Evolutionary conservation across 2,329 filamentous ascomycete genomes (phyloP), one percentile per base, ranked within the genome.

Genomic region (Diaporthe humulicola): DNA sequence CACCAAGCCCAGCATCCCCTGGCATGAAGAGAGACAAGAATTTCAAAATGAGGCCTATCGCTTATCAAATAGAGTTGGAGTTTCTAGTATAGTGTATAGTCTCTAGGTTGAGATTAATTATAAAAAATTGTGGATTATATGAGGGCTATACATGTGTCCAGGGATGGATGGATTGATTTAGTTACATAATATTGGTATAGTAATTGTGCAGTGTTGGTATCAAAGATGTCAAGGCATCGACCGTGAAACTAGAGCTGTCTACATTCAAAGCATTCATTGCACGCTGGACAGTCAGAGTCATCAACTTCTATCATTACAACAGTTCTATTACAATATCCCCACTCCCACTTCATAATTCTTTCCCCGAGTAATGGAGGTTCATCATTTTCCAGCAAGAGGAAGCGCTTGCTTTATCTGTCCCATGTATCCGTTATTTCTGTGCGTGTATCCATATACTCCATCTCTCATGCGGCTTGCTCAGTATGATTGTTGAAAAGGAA

Each of bases 381-480:
- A 50, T 60, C 57, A 56, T 58, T 60, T 30, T 12, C 36, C 56
- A 64, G 48, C n/a, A 36, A 52, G 56, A 52, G 30, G 28, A 30
- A 50, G 33, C 22, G n/a, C 33, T 30, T 40, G 52, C 54, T 61
- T 42, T 33, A 25, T 52, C 30, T 42, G 17, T 54, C 40, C 69
- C 73, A 54, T 66, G 50, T 66, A 38, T 45, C 40, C 42, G 38
- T 66, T 52, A 52, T 40, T 42, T 66, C 30, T 66, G 10, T 54
- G 57, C 50, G 10, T 75, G 48, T 52, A 61, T 69, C 42, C 40
- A 64, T 45, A 30, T 73, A 69, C 40, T 70, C 72, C 71, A 73
- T 73, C 30, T 54, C 70, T 72, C 70, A 54, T 64, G 50, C 25
- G 70, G 58, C 75, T 86, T 25, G 45, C 19, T 30, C n/a, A 40